These are phyloP conservation scores for Pelargonium fulgidum DNA, from an alignment of 441 rosid species.

Conservation along the genomic window DNA sequence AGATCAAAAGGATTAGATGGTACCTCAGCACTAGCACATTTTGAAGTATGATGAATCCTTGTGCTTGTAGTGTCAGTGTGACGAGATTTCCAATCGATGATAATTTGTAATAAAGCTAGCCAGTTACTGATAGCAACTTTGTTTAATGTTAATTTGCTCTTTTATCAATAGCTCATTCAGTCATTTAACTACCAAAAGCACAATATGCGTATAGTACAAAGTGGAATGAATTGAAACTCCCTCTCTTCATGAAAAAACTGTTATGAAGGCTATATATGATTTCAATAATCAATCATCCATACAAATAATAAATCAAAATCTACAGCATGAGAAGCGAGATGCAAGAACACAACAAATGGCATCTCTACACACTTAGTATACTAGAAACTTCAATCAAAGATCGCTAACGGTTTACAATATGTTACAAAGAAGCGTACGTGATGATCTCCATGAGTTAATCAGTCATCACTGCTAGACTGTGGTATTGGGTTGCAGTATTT, in stretches of 20 bases:
- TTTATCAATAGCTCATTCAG: not conserved
- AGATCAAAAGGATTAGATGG: slow-evolving; percentile 36
- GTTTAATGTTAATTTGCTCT: not conserved
- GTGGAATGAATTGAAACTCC: no score
- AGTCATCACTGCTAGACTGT: slow-evolving; percentile 30
- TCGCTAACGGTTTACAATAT: slow-evolving; percentile 25
- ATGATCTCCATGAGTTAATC: slow-evolving; percentile 21
- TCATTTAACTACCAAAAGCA: no score
- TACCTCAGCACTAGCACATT: slow-evolving; percentile 29
- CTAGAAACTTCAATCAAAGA: slow-evolving; percentile 24
- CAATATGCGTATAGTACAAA: no score
- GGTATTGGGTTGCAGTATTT: slow-evolving; percentile 62
- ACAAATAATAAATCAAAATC: slow-evolving; percentile 16
- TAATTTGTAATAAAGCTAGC: not conserved
- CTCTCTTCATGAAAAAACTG: not conserved
- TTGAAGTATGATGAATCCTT: slow-evolving; percentile 13
- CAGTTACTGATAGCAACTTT: not conserved
- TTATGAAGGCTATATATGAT: slow-evolving; percentile 10
- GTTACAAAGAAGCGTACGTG: slow-evolving; percentile 24
- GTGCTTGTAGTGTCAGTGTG: not conserved
- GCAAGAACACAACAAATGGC: slow-evolving; percentile 5
- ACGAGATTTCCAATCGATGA: not conserved
- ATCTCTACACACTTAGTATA: slow-evolving; percentile 16
- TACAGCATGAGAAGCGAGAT: not conserved
- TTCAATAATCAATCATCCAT: slow-evolving; percentile 17